Percentiles rank a stretch among this genome's conserved stretches.
Conservation (phyloP, 1,284 basidiomycete genomes). For the Phellopilus nigrolimitatus region DNA sequence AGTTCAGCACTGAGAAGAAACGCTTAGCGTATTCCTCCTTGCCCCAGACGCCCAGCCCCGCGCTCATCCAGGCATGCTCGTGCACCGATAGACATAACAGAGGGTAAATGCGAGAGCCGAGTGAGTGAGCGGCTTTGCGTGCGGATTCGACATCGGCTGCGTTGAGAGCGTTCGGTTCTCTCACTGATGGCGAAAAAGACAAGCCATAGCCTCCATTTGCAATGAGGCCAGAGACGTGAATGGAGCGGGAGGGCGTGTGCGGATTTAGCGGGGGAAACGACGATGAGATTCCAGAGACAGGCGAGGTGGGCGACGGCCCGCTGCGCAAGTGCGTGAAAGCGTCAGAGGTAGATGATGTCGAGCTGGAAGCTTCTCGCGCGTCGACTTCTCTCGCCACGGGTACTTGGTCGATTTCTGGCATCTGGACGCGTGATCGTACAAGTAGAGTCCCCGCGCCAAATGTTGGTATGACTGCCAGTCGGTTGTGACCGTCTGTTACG, state of each 20-base stretch:
- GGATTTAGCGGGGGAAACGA: slow-evolving; percentile 25
- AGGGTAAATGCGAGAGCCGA: slow-evolving; percentile 41
- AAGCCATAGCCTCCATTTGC: background rate
- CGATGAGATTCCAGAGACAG: slow-evolving; percentile 30
- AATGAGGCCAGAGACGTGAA: slow-evolving; percentile 17
- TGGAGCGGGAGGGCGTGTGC: slow-evolving; percentile 28
- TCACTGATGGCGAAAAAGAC: slow-evolving; percentile 1
- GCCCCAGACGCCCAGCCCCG: slow-evolving; percentile 91
- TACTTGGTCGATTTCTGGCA: slow-evolving; percentile 1
- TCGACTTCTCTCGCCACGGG: background rate
- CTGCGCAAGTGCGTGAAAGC: background rate
- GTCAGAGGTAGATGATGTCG: background rate
- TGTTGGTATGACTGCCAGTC: slow-evolving; percentile 75
- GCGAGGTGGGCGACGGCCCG: slow-evolving; percentile 27
- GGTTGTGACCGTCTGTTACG: slow-evolving; percentile 62
- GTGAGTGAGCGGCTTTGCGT: background rate
- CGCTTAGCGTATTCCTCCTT: slow-evolving; percentile 86
- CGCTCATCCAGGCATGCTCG: slow-evolving; percentile 88
- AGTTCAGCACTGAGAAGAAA: slow-evolving; percentile 89
- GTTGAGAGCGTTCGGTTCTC: background rate
- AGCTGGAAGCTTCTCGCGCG: background rate
- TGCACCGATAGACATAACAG: slow-evolving; percentile 83
- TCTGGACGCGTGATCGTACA: slow-evolving; percentile 48
- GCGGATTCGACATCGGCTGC: background rate
- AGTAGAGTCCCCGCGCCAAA: slow-evolving; percentile 90